Conservation (phyloP, 805 yeast genomes). For the Starmera quercuum region DNA sequence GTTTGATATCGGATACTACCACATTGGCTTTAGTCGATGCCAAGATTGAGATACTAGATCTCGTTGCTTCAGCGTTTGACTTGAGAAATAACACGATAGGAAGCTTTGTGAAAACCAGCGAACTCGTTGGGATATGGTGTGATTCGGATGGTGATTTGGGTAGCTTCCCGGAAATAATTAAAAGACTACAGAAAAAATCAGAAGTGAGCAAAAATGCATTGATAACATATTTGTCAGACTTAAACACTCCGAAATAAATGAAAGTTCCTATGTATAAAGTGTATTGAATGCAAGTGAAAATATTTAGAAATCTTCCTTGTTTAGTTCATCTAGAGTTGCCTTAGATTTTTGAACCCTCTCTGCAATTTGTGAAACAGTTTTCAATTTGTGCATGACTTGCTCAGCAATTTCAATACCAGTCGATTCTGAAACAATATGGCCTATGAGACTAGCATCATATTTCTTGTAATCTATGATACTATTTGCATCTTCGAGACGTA, state of each 20-base stretch:
- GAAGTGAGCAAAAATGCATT: constrained; percentile 1
- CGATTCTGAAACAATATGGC: constrained; percentile 23
- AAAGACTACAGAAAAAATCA: constrained; percentile 19
- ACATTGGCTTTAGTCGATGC: constrained; percentile 79
- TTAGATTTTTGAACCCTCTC: constrained; percentile 16
- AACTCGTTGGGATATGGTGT: constrained; percentile 55
- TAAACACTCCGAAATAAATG: not conserved
- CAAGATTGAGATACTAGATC: constrained; percentile 70
- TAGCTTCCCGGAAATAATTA: constrained; percentile 27
- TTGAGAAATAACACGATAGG: constrained; percentile 35
- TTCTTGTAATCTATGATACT: constrained; percentile 18
- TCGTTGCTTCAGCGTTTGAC: constrained; percentile 58
- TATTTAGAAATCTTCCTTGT: constrained; percentile 3
- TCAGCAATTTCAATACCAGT: constrained; percentile 27
- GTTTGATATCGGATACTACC: constrained; percentile 35
- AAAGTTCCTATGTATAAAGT: not conserved
- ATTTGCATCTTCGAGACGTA: constrained; percentile 13
- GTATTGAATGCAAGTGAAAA: not conserved
- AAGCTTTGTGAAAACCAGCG: constrained; percentile 48
- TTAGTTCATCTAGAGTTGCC: constrained; percentile 15
- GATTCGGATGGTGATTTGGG: constrained; percentile 25
- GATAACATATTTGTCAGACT: not conserved
- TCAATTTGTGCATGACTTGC: constrained; percentile 18
- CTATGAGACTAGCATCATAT: constrained; percentile 16
- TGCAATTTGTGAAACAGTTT: constrained; percentile 11